These are phyloP conservation scores for Goniomonas avonlea DNA, from an alignment of 78 protist genomes.

Conservation along the genomic window DNA sequence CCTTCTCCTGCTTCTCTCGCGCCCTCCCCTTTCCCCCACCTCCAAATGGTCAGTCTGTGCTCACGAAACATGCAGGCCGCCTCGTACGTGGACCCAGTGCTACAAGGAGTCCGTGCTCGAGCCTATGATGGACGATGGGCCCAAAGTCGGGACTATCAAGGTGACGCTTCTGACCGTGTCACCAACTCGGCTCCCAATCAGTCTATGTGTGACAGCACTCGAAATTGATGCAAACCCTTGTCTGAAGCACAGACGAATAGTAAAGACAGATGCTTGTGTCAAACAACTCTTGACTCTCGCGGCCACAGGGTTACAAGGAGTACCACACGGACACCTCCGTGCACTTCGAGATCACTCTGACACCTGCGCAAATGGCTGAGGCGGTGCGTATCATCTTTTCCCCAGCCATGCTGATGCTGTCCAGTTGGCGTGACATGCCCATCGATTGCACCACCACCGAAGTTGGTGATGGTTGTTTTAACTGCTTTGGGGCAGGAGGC, in stretches of 20 bases:
- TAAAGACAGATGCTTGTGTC: not conserved
- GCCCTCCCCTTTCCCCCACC: too few relatives aligned
- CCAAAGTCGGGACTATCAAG: not conserved
- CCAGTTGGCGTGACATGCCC: too few relatives aligned
- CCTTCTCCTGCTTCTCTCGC: not conserved
- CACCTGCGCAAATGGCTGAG: not conserved
- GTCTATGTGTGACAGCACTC: not conserved
- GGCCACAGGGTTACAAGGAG: conserved; percentile 69
- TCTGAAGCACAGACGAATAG: too few relatives aligned
- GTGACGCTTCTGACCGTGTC: conserved; percentile 33
- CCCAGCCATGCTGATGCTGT: too few relatives aligned
- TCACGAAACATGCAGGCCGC: too few relatives aligned
- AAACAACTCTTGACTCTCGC: too few relatives aligned
- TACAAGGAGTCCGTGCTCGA: conserved; percentile 63
- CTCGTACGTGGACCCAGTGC: conserved; percentile 30
- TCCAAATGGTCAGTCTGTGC: too few relatives aligned
- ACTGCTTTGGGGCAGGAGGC: conserved; percentile 14
- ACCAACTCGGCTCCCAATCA: not conserved
- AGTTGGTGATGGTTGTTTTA: too few relatives aligned
- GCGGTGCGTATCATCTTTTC: too few relatives aligned
- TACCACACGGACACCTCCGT: conserved; percentile 79
- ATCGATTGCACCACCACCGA: conserved; percentile 22
- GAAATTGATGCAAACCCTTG: not conserved
- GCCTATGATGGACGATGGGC: not conserved
- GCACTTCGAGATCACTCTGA: conserved; percentile 22